Evolutionary conservation across 495 filamentous ascomycete species (phyloP), one percentile per base, ranked within the genome.

Genomic region (Penicillium egyptiacum): DNA sequence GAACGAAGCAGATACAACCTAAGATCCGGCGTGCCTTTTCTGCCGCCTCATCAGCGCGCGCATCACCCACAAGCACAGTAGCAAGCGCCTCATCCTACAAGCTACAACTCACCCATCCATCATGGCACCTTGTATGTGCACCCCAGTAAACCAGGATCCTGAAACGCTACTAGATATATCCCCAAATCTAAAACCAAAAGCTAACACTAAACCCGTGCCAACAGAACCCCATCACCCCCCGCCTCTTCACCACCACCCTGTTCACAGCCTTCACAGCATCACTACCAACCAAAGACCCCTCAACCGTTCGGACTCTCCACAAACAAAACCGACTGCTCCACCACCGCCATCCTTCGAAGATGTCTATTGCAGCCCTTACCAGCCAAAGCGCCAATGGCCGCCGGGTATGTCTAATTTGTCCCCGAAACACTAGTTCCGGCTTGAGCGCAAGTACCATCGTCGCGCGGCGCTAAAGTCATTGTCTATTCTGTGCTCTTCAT

Each of bases 321-420:
- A 58, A 70, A 60, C 49, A 73, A 61, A 43, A 25, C 58, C 14
- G 43, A 50, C 10, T 41, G 55, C 53, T 49, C 42, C 47, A n/a
- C 35, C 23, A 2, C 53, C 52, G 12, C 41, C 39, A 31, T 22
- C 52, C 20, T 53, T 55, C 35, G 57, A 70, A 31, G 64, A 66
- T 23, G 66, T 55, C 31, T 65, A 69, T 50, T 75, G 76, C 58
- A 86, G 82, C 60, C 82, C 76, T 1, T 92, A 88, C 81, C 86
- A 83, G 68, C 87, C 90, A n/a, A 90, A 92, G 70, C 88, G 86
- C 57, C 72, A 83, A 70, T 99, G 95, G 95, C 94, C 94, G 20
- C 94, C 94, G 2, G 91, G 97, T 70, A 91, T 98, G 79, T 75
- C 75, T 48, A 87, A 89, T 66, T 82, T 99, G 48, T 84, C 86